phyloP scores from a whole-genome alignment of 129 eudicot species.

The Chrysanthemum seticuspe region DNA sequence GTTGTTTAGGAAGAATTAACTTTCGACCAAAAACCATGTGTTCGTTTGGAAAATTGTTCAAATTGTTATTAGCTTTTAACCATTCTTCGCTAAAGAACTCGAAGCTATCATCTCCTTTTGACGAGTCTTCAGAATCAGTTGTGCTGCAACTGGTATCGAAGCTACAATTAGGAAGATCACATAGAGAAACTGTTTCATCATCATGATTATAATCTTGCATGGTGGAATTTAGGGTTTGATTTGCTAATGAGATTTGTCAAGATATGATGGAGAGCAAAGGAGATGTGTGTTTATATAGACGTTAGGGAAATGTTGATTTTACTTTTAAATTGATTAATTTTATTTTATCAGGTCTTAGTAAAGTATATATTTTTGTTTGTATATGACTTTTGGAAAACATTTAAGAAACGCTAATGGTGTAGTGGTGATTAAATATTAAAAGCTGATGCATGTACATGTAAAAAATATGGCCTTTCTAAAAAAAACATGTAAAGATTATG shows the following conservation, averaged over 20 bases:
- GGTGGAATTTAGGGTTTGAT: slow-evolving; percentile 18
- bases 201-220: slow-evolving; percentile 19
- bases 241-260: neutral
- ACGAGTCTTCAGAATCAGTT: slow-evolving; percentile 18
- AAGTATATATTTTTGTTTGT: slow-evolving; percentile 24
- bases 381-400: slow-evolving; percentile 21
- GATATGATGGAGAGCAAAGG: slow-evolving; percentile 9
- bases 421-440: too few relatives aligned
- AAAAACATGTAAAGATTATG: too few relatives aligned
- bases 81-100: slow-evolving; percentile 38
- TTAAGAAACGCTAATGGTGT: too few relatives aligned
- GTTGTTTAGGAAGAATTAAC: slow-evolving; percentile 11
- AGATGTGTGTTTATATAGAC: slow-evolving; percentile 12
- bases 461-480: too few relatives aligned
- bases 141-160: slow-evolving; percentile 3
- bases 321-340: neutral
- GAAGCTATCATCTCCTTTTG: slow-evolving; percentile 30
- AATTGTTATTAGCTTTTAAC: slow-evolving; percentile 19
- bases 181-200: slow-evolving; percentile 31
- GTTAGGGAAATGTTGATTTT: neutral
- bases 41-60: slow-evolving; percentile 15
- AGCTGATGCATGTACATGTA: too few relatives aligned
- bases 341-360: slow-evolving; percentile 1
- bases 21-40: slow-evolving; percentile 24
- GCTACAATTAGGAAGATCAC: slow-evolving; percentile 28